phyloP scores from a whole-genome alignment of 176 grass and related monocot genomes.

The Musa schizocarpa region DNA sequence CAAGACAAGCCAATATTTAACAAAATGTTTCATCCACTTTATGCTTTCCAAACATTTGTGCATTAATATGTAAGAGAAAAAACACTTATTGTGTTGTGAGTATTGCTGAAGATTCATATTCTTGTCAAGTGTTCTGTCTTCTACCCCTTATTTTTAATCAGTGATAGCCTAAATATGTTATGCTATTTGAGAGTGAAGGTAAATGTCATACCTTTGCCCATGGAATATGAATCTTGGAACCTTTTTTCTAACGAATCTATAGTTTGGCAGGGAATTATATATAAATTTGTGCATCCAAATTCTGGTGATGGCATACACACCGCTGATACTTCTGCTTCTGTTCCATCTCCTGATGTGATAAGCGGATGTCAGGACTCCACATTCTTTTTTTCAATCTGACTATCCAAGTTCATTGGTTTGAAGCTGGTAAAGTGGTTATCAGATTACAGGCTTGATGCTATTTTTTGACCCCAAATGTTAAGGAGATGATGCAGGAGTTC shows the following conservation, averaged over 20 bases:
- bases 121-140: neutral
- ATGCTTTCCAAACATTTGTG: neutral
- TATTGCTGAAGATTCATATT: neutral
- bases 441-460: neutral
- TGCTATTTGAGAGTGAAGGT: neutral
- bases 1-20: neutral
- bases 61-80: neutral
- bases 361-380: neutral
- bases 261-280: neutral
- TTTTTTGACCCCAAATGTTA: neutral
- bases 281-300: neutral
- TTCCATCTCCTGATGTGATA: too few species aligned
- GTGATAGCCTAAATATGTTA: too few species aligned
- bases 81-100: neutral
- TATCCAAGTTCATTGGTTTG: too few species aligned
- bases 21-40: neutral
- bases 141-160: neutral
- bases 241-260: neutral
- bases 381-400: neutral
- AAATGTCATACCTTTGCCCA: neutral
- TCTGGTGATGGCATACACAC: neutral
- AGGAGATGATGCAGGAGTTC: neutral
- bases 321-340: neutral
- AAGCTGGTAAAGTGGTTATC: neutral
- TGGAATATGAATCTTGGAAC: neutral